A percentile compares a stretch with the other conserved stretches of the same genome.
Conservation (phyloP, 2,329 filamentous ascomycete species). For the Penicillium sclerotiorum region DNA sequence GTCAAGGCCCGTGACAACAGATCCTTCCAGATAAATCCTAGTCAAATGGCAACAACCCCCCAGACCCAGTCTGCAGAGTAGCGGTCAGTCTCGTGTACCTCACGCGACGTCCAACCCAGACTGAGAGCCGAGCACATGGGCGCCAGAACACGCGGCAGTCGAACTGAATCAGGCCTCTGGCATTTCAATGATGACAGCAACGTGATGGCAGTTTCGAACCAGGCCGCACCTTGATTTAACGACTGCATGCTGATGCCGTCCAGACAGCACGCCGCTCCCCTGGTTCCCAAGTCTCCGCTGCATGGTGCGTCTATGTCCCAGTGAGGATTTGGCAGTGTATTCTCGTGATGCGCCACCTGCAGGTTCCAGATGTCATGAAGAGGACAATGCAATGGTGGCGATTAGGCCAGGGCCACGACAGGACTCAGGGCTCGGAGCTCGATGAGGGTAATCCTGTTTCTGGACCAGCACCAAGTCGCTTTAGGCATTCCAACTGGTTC, state of each 20-base stretch:
- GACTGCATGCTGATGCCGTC: neutral
- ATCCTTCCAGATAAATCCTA: too few relatives aligned
- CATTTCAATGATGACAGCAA: neutral
- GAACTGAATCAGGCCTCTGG: neutral
- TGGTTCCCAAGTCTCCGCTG: constrained; percentile 4
- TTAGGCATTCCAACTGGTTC: too few relatives aligned
- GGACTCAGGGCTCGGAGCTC: too few relatives aligned
- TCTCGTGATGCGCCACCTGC: constrained; percentile 14
- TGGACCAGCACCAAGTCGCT: too few relatives aligned
- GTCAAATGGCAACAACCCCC: too few relatives aligned
- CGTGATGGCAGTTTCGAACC: neutral
- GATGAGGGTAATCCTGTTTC: too few relatives aligned
- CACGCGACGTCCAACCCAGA: neutral
- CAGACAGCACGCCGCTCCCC: neutral
- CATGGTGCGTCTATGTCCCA: constrained; percentile 10
- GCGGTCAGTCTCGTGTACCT: constrained; percentile 1
- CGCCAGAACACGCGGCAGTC: neutral
- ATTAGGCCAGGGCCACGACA: neutral
- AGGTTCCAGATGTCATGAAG: too few relatives aligned
- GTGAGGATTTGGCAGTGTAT: neutral
- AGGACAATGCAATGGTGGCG: too few relatives aligned
- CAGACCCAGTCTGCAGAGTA: constrained; percentile 1
- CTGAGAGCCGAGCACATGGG: neutral
- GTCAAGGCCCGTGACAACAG: too few relatives aligned
- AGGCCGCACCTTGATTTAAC: neutral